Conservation (phyloP, 2,329 filamentous ascomycete species). For the Colletotrichum eleusines region DNA sequence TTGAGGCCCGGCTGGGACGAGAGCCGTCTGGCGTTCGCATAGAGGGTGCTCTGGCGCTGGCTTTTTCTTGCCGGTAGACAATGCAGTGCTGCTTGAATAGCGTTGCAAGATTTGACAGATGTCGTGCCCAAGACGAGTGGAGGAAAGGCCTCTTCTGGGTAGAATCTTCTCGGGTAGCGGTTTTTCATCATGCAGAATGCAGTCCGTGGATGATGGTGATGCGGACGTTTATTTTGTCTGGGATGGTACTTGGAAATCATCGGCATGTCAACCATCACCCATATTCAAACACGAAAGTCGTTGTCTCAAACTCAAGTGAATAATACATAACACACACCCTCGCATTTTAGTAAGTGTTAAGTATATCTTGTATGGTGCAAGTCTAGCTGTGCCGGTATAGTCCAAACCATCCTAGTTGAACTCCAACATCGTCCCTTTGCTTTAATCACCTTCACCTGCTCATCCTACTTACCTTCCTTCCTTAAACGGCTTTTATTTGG, state of each 20-base stretch:
- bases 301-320: neutral
- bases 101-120: neutral
- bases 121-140: neutral
- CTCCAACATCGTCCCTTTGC: too few species aligned
- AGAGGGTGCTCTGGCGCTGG: too few species aligned
- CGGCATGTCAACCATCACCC: neutral
- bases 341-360: neutral
- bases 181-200: too few species aligned
- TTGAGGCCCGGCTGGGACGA: constrained; percentile 65
- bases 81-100: neutral
- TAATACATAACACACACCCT: neutral
- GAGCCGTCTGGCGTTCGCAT: constrained; percentile 52
- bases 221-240: neutral
- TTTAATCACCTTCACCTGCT: neutral
- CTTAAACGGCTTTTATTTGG: too few species aligned
- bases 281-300: neutral
- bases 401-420: neutral
- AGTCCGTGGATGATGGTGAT: neutral
- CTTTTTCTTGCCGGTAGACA: neutral
- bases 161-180: neutral
- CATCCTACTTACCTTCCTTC: neutral
- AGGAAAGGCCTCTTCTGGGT: neutral
- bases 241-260: neutral
- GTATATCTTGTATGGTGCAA: neutral
- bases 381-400: neutral